Base-by-base conservation (phyloP, 2,329 filamentous ascomycete genomes). In the Curvularia spicifera region DNA sequence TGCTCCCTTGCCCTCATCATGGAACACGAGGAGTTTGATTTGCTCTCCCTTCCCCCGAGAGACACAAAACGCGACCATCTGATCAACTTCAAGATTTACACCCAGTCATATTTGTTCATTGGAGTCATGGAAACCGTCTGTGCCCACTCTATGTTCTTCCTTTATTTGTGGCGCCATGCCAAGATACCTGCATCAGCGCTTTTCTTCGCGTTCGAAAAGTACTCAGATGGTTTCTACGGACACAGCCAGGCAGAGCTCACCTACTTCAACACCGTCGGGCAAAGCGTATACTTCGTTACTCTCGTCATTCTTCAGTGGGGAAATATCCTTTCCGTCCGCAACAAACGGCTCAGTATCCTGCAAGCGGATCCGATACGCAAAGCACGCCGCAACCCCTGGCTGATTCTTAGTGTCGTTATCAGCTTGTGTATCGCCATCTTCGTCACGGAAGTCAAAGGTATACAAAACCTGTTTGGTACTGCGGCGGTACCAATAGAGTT, bases 11-110 rank as follows among this genome's bases (percentile, higher is more conserved):
- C 44, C 12, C 44, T 47, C 18, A 47, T 47, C 6, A 47, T 47
- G 44, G 44, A 46, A 13, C 44, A 28, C 12, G 44, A 46, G 8
- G 44, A 46, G 44, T 46, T 46, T 46, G 44, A 46, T 33, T 28
- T 46, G 29, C 44, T 46, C 28, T 46, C 44, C 18, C 44, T 46
- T 9, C 44, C 44, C 4, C 44, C 44, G 2, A 28, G 44, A 13
- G 44, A 46, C n/a, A 46, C 44, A 8, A 46, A 46, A 20, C 44
- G 44, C 28, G 44, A 46, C 28, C 44, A 46, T 33, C 28, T 46
- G 24, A 46, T 46, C 44, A 46, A 46, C 28, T 5, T 46, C n/a
- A 46, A 46, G 44, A 46, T 46, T 12, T 46, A 46, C n/a, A 46
- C 20, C 4, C 44, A 46, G 44, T 46, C 44, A 13, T 46, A 46